phyloP scores from a whole-genome alignment of 2,329 filamentous ascomycete species.

The Mollisia scopiformis region DNA sequence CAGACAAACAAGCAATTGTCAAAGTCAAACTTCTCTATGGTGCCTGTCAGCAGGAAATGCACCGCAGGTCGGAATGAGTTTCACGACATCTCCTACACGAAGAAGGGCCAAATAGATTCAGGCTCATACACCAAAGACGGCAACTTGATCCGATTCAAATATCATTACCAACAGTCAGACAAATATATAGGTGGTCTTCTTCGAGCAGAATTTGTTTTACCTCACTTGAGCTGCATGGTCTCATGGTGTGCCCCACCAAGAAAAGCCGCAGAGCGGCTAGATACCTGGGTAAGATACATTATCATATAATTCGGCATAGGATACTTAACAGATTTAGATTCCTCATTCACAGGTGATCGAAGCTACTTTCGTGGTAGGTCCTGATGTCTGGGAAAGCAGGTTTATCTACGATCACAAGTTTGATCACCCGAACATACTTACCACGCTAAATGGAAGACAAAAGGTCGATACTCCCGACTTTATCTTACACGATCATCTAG shows the following conservation, averaged over 20 bases:
- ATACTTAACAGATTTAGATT: conserved; percentile 48
- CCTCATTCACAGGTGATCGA: conserved; percentile 56
- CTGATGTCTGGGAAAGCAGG: conserved; percentile 53
- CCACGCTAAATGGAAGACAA: conserved; percentile 51
- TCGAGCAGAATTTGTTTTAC: conserved; percentile 53
- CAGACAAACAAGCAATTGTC: conserved; percentile 30
- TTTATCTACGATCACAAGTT: conserved; percentile 50
- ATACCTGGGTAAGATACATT: conserved; percentile 41
- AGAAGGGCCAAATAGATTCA: conserved; percentile 52
- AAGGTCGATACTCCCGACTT: conserved; percentile 53
- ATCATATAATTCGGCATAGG: conserved; percentile 43
- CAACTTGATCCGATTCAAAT: conserved; percentile 55
- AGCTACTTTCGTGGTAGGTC: conserved; percentile 54
- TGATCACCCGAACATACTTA: conserved; percentile 47
- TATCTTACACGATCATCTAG: conserved; percentile 50
- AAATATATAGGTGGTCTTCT: conserved; percentile 55
- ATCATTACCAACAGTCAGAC: conserved; percentile 55
- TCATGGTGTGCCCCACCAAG: conserved; percentile 54
- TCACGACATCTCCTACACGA: conserved; percentile 37
- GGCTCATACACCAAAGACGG: conserved; percentile 55
- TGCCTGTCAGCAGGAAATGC: conserved; percentile 48
- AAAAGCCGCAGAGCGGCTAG: conserved; percentile 50
- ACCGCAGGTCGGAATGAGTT: conserved; percentile 43
- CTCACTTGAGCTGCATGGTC: conserved; percentile 54
- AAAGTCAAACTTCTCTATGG: conserved; percentile 6